Evolutionary conservation across 169 alveolate species (phyloP), one percentile per base, ranked within the genome.

Genomic region (Babesia caballi): DNA sequence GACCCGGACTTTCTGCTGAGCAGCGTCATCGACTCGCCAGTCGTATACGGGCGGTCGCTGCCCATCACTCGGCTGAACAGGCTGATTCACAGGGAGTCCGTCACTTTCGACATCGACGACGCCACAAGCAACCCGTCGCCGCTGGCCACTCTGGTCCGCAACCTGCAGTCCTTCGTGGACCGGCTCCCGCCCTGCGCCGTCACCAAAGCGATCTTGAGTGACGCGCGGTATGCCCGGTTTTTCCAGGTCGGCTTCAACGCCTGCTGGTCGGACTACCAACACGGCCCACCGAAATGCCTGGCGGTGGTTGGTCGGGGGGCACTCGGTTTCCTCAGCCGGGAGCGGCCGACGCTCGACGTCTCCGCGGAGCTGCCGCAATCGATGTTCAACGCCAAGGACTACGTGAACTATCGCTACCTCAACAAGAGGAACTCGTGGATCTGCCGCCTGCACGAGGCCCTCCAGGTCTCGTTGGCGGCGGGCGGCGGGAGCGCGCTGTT

Each of bases 381-480:
- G 40, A 67, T 53, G 7, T 67, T 67, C 27, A 67, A 67, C 54
- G 30, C 53, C 25, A 67, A 67, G 44, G 78, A 67, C 49, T 42
- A 67, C 57, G 12, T 67, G 1, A 67, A 67, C 27, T 67, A 67
- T 67, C 78, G 78, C 53, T 67, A 67, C 21, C 51, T 67, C 2
- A 67, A 67, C 54, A 67, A 67, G 51, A 17, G 78, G 17, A 67
- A 67, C 27, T 27, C 78, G 8, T 52, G 68, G 66, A 1, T 67
- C 17, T 52, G 66, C 33, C 19, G 56, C 5, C n/a, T 52, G 25
- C n/a, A 67, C 46, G 78, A 67, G 28, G 65, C 51, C 51, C 0
- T 67, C 6, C 19, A n/a, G 14, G 47, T 19, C 6, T 12, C 52
- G 25, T 12, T 63, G 1, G 54, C 33, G 21, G 33, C n/a, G 1